A percentile compares a stretch with the other conserved stretches of the same genome.
phyloP scores from a whole-genome alignment of 2,329 filamentous ascomycete species.

The Calonectria crousiana region DNA sequence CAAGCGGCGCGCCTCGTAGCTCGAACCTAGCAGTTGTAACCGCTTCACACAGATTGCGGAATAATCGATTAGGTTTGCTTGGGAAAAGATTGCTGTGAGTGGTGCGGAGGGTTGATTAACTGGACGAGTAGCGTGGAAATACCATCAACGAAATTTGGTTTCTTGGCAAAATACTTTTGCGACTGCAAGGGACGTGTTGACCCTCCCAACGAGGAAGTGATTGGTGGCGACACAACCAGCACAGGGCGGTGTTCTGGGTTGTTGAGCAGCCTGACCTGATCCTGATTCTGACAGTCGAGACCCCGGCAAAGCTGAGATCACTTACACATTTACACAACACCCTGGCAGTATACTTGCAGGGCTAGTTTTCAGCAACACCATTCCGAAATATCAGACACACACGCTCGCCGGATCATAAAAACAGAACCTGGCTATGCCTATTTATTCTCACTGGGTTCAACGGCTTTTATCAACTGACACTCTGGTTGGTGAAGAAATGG shows the following conservation, averaged over 20 bases:
- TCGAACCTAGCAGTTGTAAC: background rate
- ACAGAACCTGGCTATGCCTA: background rate
- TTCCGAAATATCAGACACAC: background rate
- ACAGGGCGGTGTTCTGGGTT: slow-evolving; percentile 6
- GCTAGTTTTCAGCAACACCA: background rate
- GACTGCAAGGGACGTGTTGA: background rate
- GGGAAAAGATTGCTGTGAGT: background rate
- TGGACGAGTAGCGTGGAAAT: background rate
- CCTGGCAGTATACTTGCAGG: background rate
- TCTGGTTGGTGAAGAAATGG: background rate
- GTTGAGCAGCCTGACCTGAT: slow-evolving; percentile 10
- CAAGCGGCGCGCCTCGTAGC: background rate
- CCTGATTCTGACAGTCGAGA: slow-evolving; percentile 20
- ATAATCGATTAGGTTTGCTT: background rate
- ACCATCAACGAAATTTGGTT: background rate
- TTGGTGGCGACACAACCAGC: background rate
- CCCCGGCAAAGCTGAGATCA: background rate
- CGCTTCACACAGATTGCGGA: background rate
- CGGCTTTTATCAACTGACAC: background rate
- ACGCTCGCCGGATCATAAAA: background rate
- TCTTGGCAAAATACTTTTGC: background rate
- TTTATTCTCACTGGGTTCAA: background rate
- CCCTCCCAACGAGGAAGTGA: background rate
- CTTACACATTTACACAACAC: background rate
- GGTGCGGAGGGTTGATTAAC: background rate